These are phyloP conservation scores for Zasmidium citrigriseum DNA, from an alignment of 2,329 filamentous ascomycete species.

Conservation along the genomic window DNA sequence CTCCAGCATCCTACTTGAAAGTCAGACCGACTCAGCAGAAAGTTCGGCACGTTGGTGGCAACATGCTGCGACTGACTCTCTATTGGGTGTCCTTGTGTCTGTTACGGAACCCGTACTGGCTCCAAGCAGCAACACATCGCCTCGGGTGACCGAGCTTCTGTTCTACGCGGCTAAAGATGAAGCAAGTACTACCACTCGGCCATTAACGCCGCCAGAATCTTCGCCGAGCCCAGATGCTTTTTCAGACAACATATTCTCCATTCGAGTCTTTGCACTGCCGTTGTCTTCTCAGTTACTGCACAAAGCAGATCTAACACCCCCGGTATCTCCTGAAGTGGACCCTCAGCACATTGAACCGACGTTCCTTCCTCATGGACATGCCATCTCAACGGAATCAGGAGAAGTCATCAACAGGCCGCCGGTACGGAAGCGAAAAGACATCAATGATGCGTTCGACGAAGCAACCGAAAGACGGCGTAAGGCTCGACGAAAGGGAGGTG, in stretches of 20 bases:
- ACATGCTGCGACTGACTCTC: constrained; percentile 19
- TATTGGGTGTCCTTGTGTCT: constrained; percentile 20
- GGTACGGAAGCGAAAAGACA: constrained; percentile 43
- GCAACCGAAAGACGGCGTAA: constrained; percentile 46
- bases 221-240: constrained; percentile 19
- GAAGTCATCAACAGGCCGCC: constrained; percentile 29
- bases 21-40: constrained; percentile 1
- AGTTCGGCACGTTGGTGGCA: constrained; percentile 22
- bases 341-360: constrained; percentile 19
- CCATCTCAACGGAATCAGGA: neutral
- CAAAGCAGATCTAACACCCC: constrained; percentile 23
- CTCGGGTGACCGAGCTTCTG: constrained; percentile 44
- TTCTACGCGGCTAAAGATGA: constrained; percentile 43
- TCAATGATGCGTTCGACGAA: constrained; percentile 49
- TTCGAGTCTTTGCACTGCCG: constrained; percentile 43
- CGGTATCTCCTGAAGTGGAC: constrained; percentile 25
- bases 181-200: constrained; percentile 13
- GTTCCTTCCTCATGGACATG: constrained; percentile 22
- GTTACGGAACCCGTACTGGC: constrained; percentile 1
- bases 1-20: constrained; percentile 17
- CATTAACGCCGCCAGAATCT: constrained; percentile 38
- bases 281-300: constrained; percentile 45
- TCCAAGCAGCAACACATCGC: neutral
- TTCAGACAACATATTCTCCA: neutral
- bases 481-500: constrained; percentile 44